Conservation (phyloP, 2,329 filamentous ascomycete species). For the Aspergillus pseudoviridinutans region DNA sequence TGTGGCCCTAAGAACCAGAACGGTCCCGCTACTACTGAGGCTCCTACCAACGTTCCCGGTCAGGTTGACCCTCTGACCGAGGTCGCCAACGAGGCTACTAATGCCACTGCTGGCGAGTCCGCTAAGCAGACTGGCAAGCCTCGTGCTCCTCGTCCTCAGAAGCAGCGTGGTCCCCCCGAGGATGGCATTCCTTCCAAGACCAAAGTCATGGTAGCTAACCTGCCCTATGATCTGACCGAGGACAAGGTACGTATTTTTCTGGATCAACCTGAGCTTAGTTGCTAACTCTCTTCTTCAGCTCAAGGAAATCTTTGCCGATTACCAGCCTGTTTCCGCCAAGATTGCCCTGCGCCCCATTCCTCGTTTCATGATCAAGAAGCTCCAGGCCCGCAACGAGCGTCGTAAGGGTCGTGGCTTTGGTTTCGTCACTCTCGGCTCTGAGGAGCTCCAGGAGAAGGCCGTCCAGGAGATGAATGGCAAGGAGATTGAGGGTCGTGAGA, state of each 20-base stretch:
- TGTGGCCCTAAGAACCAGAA: constrained; percentile 14
- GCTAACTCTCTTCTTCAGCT: constrained; percentile 58
- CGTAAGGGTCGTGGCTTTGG: constrained; percentile 99
- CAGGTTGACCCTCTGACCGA: constrained; percentile 18
- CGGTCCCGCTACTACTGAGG: constrained; percentile 25
- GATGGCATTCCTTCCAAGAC: constrained; percentile 98
- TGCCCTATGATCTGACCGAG: constrained; percentile 96
- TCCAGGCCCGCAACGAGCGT: constrained; percentile 93
- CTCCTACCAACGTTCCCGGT: constrained; percentile 13
- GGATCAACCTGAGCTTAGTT: neutral
- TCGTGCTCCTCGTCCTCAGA: constrained; percentile 54
- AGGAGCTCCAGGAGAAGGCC: constrained; percentile 96
- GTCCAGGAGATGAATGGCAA: constrained; percentile 98
- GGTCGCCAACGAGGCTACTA: constrained; percentile 34
- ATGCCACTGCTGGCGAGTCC: constrained; percentile 36
- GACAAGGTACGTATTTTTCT: constrained; percentile 67
- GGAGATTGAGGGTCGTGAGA: constrained; percentile 97
- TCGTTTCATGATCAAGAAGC: constrained; percentile 99
- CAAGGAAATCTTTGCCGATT: constrained; percentile 92
- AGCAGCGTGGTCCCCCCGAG: constrained; percentile 91
- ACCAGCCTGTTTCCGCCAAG: constrained; percentile 91
- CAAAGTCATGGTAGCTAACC: constrained; percentile 99
- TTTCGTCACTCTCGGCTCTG: constrained; percentile 91
- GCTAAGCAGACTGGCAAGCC: constrained; percentile 37
- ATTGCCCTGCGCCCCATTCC: constrained; percentile 97